These are phyloP conservation scores for Pyrus hybrid DNA, from an alignment of 331 rosid species.

Conservation along the genomic window DNA sequence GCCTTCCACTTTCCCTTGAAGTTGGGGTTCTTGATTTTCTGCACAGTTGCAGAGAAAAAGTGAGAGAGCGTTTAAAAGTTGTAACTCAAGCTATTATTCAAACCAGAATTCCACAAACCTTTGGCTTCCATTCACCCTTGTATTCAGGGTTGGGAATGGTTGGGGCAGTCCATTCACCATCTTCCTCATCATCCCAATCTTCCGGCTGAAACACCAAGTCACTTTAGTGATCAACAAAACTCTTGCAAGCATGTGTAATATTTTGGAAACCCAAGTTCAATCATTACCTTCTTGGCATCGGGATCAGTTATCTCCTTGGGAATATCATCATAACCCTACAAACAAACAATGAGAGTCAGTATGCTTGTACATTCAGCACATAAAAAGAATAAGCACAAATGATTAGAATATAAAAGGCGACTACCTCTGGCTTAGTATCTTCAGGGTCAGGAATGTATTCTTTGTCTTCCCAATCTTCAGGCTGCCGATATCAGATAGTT, in stretches of 20 bases:
- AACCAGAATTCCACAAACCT: slow-evolving; percentile 48
- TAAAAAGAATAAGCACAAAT: background rate
- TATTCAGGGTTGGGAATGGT: slow-evolving; percentile 94
- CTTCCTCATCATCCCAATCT: slow-evolving; percentile 99
- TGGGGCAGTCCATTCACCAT: slow-evolving; percentile 99
- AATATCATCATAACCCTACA: slow-evolving; percentile 90
- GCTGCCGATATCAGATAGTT: slow-evolving; percentile 39
- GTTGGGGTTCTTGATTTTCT: slow-evolving; percentile 97
- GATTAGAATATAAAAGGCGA: background rate
- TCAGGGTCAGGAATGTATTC: slow-evolving; percentile 93
- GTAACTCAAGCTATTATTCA: background rate
- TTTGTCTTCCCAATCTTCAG: slow-evolving; percentile 98
- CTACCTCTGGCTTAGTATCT: slow-evolving; percentile 96
- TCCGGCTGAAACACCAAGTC: slow-evolving; percentile 61
- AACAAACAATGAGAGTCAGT: slow-evolving; percentile 15
- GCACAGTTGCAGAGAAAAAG: slow-evolving; percentile 9
- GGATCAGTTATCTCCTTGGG: slow-evolving; percentile 72
- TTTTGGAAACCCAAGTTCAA: background rate
- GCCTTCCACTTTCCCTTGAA: slow-evolving; percentile 97
- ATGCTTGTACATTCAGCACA: background rate
- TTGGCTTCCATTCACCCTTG: slow-evolving; percentile 95
- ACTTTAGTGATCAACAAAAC: slow-evolving; percentile 10
- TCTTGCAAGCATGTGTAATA: background rate
- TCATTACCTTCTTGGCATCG: slow-evolving; percentile 85
- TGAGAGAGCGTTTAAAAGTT: slow-evolving; percentile 3